Evolutionary conservation across 2,329 filamentous ascomycete species (phyloP), one percentile per base, ranked within the genome.

Genomic region (Colletotrichum lupini): DNA sequence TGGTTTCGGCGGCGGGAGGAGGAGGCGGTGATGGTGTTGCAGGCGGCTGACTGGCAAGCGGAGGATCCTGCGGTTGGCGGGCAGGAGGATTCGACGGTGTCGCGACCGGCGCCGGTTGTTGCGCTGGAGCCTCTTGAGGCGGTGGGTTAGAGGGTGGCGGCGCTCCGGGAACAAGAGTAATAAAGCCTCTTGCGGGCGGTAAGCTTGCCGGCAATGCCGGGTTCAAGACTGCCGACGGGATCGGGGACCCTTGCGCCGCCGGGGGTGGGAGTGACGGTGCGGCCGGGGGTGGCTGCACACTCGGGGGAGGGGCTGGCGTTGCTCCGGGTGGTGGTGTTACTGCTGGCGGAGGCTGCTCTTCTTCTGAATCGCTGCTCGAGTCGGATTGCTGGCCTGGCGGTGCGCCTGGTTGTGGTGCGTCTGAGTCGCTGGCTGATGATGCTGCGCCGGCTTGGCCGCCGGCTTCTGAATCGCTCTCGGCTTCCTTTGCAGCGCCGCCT

Each of bases 121-220:
- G 55, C 53, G 55, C 24, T n/a, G 53, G 2, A 5, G 55, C 12
- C 26, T n/a, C 14, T 26, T 42, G 68, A n/a, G 49, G 68, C 30
- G 60, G 60, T 4, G 70, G 66, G 16, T 35, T 30, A 2, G 53
- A 28, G 2, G 70, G n/a, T 2, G 60, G 46, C 24, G 71, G 71
- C 2, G 67, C 67, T 16, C 67, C 60, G n/a, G 71, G 71, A 0
- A 73, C 71, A 32, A 73, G 55, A 3, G 71, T 73, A 55, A 73
- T 56, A 46, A 73, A 73, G 5, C 70, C 70, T 22, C 70, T 52
- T 16, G 67, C 26, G 1, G 70, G 70, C 1, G 67, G 67, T 4
- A 73, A 3, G 2, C 26, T 52, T 4, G 32, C 46, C 4, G 55
- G 26, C 11, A 24, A 4, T 2, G 60, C 46, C 5, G 59, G 59